phyloP scores from a whole-genome alignment of 176 grass and related monocot genomes.

The Cenchrus purpureus region DNA sequence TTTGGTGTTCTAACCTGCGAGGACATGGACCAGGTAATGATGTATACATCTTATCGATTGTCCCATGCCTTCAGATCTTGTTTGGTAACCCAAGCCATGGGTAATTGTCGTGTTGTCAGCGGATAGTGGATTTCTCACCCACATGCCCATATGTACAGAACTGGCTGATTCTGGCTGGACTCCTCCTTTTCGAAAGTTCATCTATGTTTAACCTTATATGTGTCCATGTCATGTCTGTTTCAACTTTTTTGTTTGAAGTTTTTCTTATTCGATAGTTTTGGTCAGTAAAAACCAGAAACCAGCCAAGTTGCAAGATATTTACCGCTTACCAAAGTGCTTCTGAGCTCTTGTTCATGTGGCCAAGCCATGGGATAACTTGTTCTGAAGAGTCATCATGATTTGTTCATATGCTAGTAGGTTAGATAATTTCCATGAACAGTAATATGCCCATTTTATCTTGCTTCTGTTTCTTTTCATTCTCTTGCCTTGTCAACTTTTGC shows the following conservation, averaged over 20 bases:
- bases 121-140: not conserved
- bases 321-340: not conserved
- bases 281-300: not conserved
- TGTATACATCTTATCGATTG: slow-evolving; percentile 19
- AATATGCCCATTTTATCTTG: not conserved
- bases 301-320: not conserved
- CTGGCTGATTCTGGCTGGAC: not conserved
- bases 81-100: not conserved
- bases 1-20: slow-evolving; percentile 98
- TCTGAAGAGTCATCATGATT: not conserved
- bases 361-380: not conserved
- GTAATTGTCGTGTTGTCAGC: not conserved
- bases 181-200: not conserved
- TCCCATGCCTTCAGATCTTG: not conserved
- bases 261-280: not conserved
- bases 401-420: slow-evolving; percentile 8
- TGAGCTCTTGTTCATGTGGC: not conserved
- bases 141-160: not conserved
- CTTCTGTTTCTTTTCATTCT: not conserved
- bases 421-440: not conserved
- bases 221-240: not conserved
- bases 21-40: slow-evolving; percentile 97
- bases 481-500: not conserved
- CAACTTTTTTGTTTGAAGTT: not conserved
- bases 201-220: not conserved